phyloP scores from a whole-genome alignment of 116 monocot species.

The Dioscorea cayenensis region DNA sequence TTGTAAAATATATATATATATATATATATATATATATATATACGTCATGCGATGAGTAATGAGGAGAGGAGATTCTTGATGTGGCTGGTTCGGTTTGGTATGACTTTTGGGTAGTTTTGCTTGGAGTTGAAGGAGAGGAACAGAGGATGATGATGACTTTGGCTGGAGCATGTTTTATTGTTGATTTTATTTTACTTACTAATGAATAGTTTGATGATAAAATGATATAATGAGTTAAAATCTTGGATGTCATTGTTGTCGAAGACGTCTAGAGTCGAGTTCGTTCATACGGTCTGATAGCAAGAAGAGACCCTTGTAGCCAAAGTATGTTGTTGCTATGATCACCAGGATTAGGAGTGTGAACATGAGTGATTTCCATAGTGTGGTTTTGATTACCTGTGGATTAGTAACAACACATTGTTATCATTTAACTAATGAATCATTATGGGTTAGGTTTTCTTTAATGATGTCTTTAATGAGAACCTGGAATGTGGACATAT shows the following conservation, averaged over 20 bases:
- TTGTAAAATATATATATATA: too few species aligned
- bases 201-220: too few species aligned
- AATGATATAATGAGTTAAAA: neutral
- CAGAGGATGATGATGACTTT: neutral
- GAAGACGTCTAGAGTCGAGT: constrained; percentile 31
- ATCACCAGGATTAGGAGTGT: constrained; percentile 17
- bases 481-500: constrained; percentile 66
- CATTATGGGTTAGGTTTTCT: neutral
- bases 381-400: constrained; percentile 36
- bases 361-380: constrained; percentile 24
- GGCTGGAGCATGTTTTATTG: neutral
- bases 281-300: constrained; percentile 92
- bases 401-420: neutral
- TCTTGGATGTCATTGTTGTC: constrained; percentile 35
- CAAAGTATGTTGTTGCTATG: constrained; percentile 29
- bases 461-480: neutral
- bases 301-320: constrained; percentile 59
- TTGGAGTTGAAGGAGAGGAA: neutral
- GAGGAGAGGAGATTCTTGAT: neutral
- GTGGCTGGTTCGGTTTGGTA: neutral
- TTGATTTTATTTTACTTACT: too few species aligned
- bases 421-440: neutral
- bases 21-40: too few species aligned
- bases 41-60: too few species aligned
- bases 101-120: neutral